phyloP scores from a whole-genome alignment of 148 eudicot genomes.

The Vaccinium myrtillus region DNA sequence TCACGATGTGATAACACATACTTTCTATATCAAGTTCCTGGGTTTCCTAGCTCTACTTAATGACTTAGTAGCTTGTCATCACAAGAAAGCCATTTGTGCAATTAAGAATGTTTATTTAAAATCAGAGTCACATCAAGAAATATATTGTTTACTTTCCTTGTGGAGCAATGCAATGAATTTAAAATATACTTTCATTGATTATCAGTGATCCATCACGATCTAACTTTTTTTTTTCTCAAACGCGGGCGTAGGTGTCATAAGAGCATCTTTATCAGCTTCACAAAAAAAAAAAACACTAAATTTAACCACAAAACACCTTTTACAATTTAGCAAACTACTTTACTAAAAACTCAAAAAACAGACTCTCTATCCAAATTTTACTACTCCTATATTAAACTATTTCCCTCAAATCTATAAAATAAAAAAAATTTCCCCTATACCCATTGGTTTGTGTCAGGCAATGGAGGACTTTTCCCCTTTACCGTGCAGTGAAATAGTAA shows the following conservation, averaged over 20 bases:
- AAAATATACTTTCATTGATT: not conserved
- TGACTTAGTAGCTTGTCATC: not conserved
- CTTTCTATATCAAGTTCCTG: not conserved
- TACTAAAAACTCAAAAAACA: too few species aligned
- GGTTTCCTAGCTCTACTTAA: not conserved
- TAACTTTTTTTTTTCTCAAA: not conserved
- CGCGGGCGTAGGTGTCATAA: not conserved
- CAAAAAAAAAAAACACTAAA: too few species aligned
- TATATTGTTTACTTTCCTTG: not conserved
- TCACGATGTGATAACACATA: not conserved
- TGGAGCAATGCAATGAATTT: not conserved
- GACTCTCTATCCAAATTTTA: too few species aligned
- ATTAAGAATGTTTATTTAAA: not conserved
- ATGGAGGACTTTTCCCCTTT: too few species aligned
- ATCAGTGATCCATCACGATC: not conserved
- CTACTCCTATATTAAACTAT: too few species aligned
- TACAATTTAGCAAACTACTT: too few species aligned
- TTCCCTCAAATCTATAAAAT: too few species aligned
- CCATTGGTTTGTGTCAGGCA: too few species aligned
- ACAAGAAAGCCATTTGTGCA: not conserved
- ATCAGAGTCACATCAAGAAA: not conserved
- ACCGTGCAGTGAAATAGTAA: too few species aligned
- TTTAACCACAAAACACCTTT: too few species aligned
- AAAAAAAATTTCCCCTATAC: too few species aligned
- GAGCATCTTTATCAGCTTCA: too few species aligned